These are phyloP conservation scores for Starmerella powellii DNA, from an alignment of 805 yeast species.

Conservation along the genomic window DNA sequence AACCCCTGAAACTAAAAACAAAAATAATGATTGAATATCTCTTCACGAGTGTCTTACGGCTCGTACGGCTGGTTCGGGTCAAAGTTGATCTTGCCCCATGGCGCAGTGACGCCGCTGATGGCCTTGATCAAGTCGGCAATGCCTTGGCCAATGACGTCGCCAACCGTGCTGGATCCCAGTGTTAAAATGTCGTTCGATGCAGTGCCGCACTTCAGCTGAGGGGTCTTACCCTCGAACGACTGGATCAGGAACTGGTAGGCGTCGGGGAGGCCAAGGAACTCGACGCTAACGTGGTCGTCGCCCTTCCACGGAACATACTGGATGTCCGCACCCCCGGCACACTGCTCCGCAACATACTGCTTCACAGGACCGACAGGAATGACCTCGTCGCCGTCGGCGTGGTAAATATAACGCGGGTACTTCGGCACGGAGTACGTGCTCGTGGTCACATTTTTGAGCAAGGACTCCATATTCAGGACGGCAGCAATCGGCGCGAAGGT, in stretches of 20 bases:
- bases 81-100: conserved; percentile 4
- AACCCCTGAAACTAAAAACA: neutral
- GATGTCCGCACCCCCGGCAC: conserved; percentile 6
- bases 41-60: neutral
- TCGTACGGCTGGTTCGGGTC: neutral
- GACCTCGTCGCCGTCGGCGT: conserved; percentile 21
- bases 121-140: conserved; percentile 1
- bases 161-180: neutral
- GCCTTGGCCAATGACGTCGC: conserved; percentile 1
- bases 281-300: conserved; percentile 3
- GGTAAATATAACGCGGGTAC: conserved; percentile 22
- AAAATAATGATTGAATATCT: too few relatives aligned
- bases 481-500: neutral
- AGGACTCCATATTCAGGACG: neutral
- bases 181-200: conserved; percentile 1
- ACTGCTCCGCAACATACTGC: conserved; percentile 8
- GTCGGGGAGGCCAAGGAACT: conserved; percentile 4
- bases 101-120: conserved; percentile 3
- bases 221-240: conserved; percentile 6
- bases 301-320: conserved; percentile 2
- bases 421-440: conserved; percentile 17
- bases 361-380: conserved; percentile 18
- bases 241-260: conserved; percentile 13
- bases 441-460: neutral
- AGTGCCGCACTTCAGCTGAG: conserved; percentile 3